These are phyloP conservation scores for Cylindrodendrum hubeiense DNA, from an alignment of 2,329 filamentous ascomycete species.

Conservation along the genomic window DNA sequence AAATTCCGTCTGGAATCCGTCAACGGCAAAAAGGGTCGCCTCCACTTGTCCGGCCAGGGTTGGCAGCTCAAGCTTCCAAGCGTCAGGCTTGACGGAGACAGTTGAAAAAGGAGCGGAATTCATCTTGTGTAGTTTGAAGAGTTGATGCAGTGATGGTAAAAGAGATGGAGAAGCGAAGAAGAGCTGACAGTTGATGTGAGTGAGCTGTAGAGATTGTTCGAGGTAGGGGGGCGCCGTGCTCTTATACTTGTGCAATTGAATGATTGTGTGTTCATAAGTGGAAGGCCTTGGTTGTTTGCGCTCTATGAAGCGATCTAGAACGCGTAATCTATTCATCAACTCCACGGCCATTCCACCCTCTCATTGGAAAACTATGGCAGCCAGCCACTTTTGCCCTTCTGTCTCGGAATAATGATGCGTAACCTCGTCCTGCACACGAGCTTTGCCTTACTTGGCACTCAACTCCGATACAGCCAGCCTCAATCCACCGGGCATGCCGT, in stretches of 20 bases:
- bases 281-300: too few relatives aligned
- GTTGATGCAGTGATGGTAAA: neutral
- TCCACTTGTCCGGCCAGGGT: neutral
- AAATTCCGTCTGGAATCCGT: constrained; percentile 4
- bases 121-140: neutral
- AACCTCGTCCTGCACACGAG: neutral
- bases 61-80: constrained; percentile 30
- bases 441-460: neutral
- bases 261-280: too few relatives aligned
- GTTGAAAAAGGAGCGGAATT: neutral
- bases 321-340: neutral
- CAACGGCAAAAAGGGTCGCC: neutral
- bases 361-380: neutral
- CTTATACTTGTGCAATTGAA: too few relatives aligned
- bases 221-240: too few relatives aligned
- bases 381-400: neutral
- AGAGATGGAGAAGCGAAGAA: neutral
- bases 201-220: neutral
- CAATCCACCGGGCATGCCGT: too few relatives aligned
- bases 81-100: constrained; percentile 7
- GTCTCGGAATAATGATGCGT: neutral
- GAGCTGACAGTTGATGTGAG: neutral
- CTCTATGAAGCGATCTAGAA: too few relatives aligned
- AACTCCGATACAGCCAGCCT: too few relatives aligned
- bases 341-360: neutral